Evolutionary conservation across 2,329 filamentous ascomycete genomes (phyloP), one percentile per base, ranked within the genome.

Genomic region (Xylaria sp.): DNA sequence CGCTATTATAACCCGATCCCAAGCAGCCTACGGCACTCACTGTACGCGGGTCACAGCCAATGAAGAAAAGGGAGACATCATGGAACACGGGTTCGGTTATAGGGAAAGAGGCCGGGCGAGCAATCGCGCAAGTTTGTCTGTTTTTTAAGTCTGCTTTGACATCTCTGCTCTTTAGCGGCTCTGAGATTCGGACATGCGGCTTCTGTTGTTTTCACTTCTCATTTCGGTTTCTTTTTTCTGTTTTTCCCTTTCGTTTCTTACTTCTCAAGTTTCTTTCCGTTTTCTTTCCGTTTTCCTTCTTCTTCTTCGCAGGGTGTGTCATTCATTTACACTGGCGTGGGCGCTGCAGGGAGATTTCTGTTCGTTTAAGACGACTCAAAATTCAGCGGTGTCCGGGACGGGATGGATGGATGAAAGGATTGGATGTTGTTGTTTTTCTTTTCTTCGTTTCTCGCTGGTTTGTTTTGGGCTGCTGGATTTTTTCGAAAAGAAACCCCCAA

Each of bases 21-120:
- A 30, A 30, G 23, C 23, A 30, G 23, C 23, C 23, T 30, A 30
- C 23, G 23, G 23, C 4, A 30, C 23, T 30, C 23, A 30, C 23
- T 30, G 23, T 34, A 48, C 4, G 23, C 19, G 54, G 16, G 37
- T 30, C 34, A 19, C 23, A 48, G 47, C 42, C 56, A 61, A 42
- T 9, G 37, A 13, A 59, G 48, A 55, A 52, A 59, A 56, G 48
- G 60, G 23, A 50, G 57, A 52, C 57, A 59, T 47, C 46, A 57
- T 63, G 49, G 46, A 30, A 55, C 42, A 60, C 19, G 50, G 49
- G 53, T 60, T 55, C 50, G 60, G 66, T 59, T 60, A 62, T 62
- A 69, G 69, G 66, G 69, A 49, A 49, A 55, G 59, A 60, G 56
- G 62, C n/a, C 13, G n/a, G 42, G 68, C 68, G 68, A 70, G 68